These are phyloP conservation scores for Colletotrichum falcatum DNA, from an alignment of 2,329 filamentous ascomycete genomes.

Conservation along the genomic window DNA sequence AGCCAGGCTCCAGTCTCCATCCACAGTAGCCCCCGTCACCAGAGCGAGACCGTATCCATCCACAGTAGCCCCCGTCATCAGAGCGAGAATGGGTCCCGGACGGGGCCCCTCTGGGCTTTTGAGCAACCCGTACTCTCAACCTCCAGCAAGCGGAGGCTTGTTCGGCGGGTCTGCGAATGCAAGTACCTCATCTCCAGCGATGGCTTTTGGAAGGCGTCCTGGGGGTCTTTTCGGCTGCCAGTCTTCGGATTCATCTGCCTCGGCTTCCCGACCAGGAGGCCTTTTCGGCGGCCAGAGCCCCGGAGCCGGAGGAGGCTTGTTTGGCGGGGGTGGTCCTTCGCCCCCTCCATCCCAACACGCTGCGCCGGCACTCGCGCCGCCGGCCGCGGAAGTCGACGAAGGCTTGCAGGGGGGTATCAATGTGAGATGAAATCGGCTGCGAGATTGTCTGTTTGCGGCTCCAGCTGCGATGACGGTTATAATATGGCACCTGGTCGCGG, in stretches of 20 bases:
- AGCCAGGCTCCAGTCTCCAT: too few species aligned
- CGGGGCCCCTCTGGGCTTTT: too few species aligned
- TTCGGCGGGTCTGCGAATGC: background rate
- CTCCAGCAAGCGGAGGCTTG: background rate
- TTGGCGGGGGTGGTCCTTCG: background rate
- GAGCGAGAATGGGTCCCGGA: too few species aligned
- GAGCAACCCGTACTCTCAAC: too few species aligned
- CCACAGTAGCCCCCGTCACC: too few species aligned
- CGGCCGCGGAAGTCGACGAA: conserved; percentile 90
- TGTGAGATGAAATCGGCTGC: conserved; percentile 89
- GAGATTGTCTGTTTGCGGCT: too few species aligned
- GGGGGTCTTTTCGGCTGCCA: too few species aligned
- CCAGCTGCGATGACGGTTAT: background rate
- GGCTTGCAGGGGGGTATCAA: conserved; percentile 83
- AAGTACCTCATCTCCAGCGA: background rate
- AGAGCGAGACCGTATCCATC: too few species aligned
- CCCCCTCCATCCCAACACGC: background rate
- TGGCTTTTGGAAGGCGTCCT: background rate
- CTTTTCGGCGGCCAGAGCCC: background rate
- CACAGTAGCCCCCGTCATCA: too few species aligned
- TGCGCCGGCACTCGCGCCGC: conserved; percentile 81
- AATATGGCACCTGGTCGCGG: background rate
- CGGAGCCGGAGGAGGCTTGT: background rate
- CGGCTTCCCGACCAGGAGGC: background rate
- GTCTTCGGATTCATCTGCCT: background rate